Conservation (phyloP, 73 alveolate species). For the Symbiodinium pilosum region DNA sequence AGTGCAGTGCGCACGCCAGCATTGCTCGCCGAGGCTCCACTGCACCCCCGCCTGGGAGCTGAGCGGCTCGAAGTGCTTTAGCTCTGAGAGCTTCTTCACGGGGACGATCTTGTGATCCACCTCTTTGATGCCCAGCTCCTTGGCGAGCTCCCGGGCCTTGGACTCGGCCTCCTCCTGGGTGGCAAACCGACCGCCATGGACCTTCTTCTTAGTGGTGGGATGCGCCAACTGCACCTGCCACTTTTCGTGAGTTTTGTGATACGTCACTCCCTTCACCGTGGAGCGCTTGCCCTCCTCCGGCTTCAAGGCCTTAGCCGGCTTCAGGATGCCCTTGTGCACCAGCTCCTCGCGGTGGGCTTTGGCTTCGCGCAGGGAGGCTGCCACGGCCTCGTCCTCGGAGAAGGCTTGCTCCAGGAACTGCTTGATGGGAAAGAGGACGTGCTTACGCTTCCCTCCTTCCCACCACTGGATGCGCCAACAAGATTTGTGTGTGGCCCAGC, state of each 20-base stretch:
- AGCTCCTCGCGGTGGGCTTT: background rate
- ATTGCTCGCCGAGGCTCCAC: background rate
- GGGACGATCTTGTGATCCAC: background rate
- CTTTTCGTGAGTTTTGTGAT: background rate
- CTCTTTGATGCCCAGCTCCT: background rate
- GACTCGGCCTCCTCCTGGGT: background rate
- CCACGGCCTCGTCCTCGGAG: background rate
- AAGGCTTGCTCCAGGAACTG: background rate
- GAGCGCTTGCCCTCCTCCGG: background rate
- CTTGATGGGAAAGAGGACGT: background rate
- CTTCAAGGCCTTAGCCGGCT: background rate
- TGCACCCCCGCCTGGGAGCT: background rate
- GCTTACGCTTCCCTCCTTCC: background rate
- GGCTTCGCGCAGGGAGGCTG: background rate
- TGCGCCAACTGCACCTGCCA: background rate
- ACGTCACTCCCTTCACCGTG: background rate
- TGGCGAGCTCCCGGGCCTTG: background rate
- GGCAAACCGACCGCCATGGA: background rate
- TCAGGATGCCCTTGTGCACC: background rate
- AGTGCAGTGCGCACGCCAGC: background rate
- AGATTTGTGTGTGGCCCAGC: background rate
- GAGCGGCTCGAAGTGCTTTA: background rate
- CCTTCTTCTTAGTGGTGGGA: background rate
- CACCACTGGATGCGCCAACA: background rate
- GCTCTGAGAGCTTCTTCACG: background rate